These are phyloP conservation scores for Ascochyta koolunga DNA, from an alignment of 2,329 filamentous ascomycete genomes.

Conservation along the genomic window DNA sequence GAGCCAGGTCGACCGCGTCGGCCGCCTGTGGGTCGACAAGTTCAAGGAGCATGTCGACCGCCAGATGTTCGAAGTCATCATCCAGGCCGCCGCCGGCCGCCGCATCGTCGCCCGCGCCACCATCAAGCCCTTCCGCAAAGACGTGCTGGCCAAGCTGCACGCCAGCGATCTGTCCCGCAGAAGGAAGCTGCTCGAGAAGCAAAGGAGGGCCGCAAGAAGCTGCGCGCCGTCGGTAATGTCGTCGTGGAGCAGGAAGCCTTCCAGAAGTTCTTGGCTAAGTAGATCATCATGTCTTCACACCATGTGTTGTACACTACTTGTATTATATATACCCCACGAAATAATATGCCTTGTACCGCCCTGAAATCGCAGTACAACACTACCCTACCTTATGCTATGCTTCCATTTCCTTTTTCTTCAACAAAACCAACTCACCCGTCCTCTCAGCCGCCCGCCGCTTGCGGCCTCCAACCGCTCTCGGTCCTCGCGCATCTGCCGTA, in stretches of 20 bases:
- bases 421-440: slow-evolving; percentile 48
- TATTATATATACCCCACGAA: no score
- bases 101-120: slow-evolving; percentile 89
- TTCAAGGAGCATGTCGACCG: slow-evolving; percentile 97
- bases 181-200: slow-evolving; percentile 89
- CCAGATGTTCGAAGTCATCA: slow-evolving; percentile 96
- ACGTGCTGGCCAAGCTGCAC: slow-evolving; percentile 91
- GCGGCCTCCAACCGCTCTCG: slow-evolving; percentile 50
- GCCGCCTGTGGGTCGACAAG: slow-evolving; percentile 87
- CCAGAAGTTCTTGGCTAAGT: slow-evolving; percentile 87
- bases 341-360: no score
- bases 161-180: slow-evolving; percentile 84
- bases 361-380: no score
- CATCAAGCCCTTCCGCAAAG: slow-evolving; percentile 95
- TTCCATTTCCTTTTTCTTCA: slow-evolving; percentile 4
- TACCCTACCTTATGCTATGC: slow-evolving; percentile 20
- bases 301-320: neutral
- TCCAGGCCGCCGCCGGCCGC: slow-evolving; percentile 85
- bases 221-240: slow-evolving; percentile 83
- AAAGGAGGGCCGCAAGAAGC: slow-evolving; percentile 93
- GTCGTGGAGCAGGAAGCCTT: slow-evolving; percentile 97
- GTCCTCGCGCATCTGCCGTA: slow-evolving; percentile 55
- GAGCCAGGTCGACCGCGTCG: slow-evolving; percentile 80
- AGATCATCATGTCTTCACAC: no score
- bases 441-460: slow-evolving; percentile 47